A percentile compares a stretch with the other conserved stretches of the same genome.
These are phyloP conservation scores for Dacryopinax spathularia DNA, from an alignment of 768 basidiomycete genomes.

Conservation along the genomic window DNA sequence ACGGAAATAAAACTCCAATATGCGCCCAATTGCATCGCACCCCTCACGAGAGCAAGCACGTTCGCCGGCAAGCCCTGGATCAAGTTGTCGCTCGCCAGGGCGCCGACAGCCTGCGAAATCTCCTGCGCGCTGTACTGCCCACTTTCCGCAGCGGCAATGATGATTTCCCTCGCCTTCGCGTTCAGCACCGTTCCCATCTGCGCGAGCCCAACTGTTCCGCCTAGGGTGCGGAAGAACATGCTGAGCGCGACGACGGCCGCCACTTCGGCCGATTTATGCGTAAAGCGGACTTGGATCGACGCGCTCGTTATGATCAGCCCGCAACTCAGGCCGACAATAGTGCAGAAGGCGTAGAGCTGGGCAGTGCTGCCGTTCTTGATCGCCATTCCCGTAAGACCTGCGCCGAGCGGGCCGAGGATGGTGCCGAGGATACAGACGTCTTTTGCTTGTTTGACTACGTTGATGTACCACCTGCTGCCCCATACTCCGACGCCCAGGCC, in stretches of 20 bases:
- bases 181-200: constrained; percentile 39
- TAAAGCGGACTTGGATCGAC: constrained; percentile 23
- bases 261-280: constrained; percentile 27
- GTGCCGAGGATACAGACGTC: constrained; percentile 30
- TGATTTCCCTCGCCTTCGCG: constrained; percentile 27
- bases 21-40: constrained; percentile 31
- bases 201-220: constrained; percentile 41
- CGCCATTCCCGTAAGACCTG: constrained; percentile 33
- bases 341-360: constrained; percentile 31
- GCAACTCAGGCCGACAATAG: constrained; percentile 29
- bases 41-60: constrained; percentile 26
- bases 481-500: constrained; percentile 17
- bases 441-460: constrained; percentile 24
- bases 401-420: constrained; percentile 26
- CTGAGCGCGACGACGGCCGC: constrained; percentile 33
- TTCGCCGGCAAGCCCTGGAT: constrained; percentile 27
- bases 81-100: constrained; percentile 25
- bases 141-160: constrained; percentile 19
- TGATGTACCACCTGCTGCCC: not conserved
- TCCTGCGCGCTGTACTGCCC: constrained; percentile 23
- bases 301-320: not conserved
- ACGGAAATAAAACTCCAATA: constrained; percentile 35
- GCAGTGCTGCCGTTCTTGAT: constrained; percentile 27
- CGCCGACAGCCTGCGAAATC: constrained; percentile 18
- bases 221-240: constrained; percentile 36